Percentiles rank a stretch among this genome's conserved stretches.
Evolutionary conservation across 352 stramenopile species (phyloP).

Genomic region (Phytophthora idaei): DNA sequence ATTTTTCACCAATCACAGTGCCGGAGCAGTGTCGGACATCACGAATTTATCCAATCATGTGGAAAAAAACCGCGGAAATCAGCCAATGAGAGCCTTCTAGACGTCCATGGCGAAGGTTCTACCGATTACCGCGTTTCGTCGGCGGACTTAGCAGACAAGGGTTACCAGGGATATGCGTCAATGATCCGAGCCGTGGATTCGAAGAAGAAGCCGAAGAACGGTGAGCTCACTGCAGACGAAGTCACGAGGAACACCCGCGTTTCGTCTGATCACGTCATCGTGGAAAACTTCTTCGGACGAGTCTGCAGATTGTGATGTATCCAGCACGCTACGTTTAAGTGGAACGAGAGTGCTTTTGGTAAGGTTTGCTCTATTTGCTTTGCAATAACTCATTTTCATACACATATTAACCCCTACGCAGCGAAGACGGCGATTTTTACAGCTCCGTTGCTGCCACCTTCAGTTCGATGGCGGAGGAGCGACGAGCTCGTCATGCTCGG

Average conservation of each 20-base stretch:
- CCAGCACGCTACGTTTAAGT: background rate
- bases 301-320: background rate
- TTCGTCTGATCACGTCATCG: background rate
- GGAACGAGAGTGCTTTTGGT: background rate
- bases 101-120: background rate
- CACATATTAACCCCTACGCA: background rate
- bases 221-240: background rate
- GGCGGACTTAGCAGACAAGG: background rate
- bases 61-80: too few species aligned
- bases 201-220: background rate
- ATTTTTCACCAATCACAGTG: too few species aligned
- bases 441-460: background rate
- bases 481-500: background rate
- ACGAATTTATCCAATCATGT: too few species aligned
- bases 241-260: background rate
- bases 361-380: background rate
- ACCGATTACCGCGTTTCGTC: background rate
- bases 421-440: background rate
- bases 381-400: background rate
- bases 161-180: background rate
- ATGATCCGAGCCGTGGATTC: background rate
- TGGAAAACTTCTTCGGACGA: background rate
- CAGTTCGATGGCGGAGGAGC: background rate
- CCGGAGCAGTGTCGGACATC: too few species aligned
- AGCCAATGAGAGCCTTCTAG: too few species aligned